phyloP scores from a whole-genome alignment of 1,139 yeast genomes.

The Blastobotrys illinoisensis region DNA sequence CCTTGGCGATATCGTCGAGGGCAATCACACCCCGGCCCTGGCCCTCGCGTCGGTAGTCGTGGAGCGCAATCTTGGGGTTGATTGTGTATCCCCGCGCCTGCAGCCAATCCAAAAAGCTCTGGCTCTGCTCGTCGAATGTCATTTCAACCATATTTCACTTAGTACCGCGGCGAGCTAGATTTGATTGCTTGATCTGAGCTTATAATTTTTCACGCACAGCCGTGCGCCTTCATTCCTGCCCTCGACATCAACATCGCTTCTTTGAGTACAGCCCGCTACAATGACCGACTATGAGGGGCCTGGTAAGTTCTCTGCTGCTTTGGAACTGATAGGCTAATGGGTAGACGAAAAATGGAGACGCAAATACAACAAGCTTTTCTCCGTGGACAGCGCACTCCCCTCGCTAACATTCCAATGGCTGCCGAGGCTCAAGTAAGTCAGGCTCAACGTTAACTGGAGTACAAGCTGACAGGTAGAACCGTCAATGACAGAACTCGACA shows the following conservation, averaged over 20 bases:
- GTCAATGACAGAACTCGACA: neutral
- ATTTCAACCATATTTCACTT: neutral
- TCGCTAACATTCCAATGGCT: conserved; percentile 12
- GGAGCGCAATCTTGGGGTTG: conserved; percentile 52
- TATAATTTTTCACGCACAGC: neutral
- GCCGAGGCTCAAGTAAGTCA: neutral
- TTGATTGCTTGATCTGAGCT: neutral
- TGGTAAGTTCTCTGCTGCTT: neutral
- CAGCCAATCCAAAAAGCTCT: conserved; percentile 52
- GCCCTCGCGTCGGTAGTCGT: conserved; percentile 49
- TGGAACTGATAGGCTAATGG: neutral
- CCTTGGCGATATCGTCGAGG: conserved; percentile 49
- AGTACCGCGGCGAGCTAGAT: too few relatives aligned
- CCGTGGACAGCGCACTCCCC: neutral
- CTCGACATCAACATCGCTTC: neutral
- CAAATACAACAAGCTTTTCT: conserved; percentile 2
- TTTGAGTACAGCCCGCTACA: neutral
- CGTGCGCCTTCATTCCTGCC: neutral
- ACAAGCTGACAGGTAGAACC: neutral
- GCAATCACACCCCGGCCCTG: conserved; percentile 85
- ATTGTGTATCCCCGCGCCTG: conserved; percentile 40
- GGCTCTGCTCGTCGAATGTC: conserved; percentile 3
- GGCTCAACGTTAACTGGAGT: too few relatives aligned
- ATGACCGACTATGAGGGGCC: neutral
- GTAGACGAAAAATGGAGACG: neutral